These are phyloP conservation scores for Malus asiatica DNA, from an alignment of 306 rosid species.

Conservation along the genomic window DNA sequence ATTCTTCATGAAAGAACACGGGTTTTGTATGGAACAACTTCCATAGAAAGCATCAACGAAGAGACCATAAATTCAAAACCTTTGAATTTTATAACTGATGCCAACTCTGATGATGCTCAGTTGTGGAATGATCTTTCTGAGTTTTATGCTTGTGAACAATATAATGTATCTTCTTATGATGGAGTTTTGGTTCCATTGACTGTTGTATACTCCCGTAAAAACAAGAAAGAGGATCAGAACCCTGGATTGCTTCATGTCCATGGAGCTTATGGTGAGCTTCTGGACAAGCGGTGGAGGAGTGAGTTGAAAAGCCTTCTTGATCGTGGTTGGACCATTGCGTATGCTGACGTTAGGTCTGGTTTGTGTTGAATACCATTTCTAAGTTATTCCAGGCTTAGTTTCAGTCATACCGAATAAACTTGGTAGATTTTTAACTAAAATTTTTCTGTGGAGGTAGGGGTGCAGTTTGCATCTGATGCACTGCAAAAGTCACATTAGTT, in stretches of 20 bases:
- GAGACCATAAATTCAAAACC: conserved; percentile 24
- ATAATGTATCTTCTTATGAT: conserved; percentile 62
- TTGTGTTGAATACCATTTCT: conserved; percentile 9
- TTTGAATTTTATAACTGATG: conserved; percentile 31
- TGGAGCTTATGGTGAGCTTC: conserved; percentile 89
- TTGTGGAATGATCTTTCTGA: conserved; percentile 84
- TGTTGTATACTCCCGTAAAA: conserved; percentile 50
- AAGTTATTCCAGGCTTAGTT: conserved; percentile 2
- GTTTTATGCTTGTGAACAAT: conserved; percentile 72
- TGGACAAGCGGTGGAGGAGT: conserved; percentile 81
- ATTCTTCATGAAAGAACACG: conserved; percentile 78
- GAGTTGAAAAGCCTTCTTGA: conserved; percentile 91
- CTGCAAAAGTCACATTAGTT: neutral
- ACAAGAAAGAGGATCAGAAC: conserved; percentile 42
- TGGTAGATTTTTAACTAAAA: neutral
- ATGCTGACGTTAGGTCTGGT: conserved; percentile 88
- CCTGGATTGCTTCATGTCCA: conserved; percentile 88
- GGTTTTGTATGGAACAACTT: conserved; percentile 62
- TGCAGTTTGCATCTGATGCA: neutral
- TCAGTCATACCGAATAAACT: neutral
- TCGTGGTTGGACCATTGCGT: conserved; percentile 88
- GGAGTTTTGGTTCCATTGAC: conserved; percentile 75
- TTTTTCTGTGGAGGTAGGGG: too few species aligned
- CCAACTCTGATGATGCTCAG: conserved; percentile 39
- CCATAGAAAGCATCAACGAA: conserved; percentile 36